Percentiles rank a stretch among this genome's conserved stretches.
phyloP scores from a whole-genome alignment of 768 basidiomycete species.

The Neoboletus subvelutipes region DNA sequence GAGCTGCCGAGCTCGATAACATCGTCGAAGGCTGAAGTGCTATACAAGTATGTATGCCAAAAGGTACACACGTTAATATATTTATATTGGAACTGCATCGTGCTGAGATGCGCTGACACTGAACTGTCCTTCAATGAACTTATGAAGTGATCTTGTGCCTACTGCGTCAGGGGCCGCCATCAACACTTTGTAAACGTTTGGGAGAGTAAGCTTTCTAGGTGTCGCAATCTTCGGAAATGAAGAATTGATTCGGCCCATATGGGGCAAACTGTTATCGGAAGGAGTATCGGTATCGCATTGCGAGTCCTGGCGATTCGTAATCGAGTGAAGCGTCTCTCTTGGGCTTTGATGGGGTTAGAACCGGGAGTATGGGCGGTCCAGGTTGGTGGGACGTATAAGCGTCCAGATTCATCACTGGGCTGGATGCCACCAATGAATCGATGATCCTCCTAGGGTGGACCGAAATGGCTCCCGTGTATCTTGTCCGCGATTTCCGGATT shows the following conservation, averaged over 20 bases:
- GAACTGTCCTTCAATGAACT: background rate
- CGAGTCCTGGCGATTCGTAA: background rate
- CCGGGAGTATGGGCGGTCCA: background rate
- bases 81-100: background rate
- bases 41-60: background rate
- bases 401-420: background rate
- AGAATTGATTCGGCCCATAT: background rate
- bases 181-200: background rate
- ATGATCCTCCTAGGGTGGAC: background rate
- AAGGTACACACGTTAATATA: background rate
- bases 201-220: background rate
- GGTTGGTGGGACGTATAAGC: background rate
- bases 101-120: background rate
- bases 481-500: background rate
- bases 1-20: background rate
- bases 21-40: no score
- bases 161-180: background rate
- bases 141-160: background rate
- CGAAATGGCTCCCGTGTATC: background rate
- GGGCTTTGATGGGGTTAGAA: background rate
- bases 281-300: background rate
- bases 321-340: background rate
- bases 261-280: background rate
- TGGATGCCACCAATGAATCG: background rate
- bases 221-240: background rate